Base-by-base conservation (phyloP, 2,329 filamentous ascomycete species). In the Neofusicoccum sp. region DNA sequence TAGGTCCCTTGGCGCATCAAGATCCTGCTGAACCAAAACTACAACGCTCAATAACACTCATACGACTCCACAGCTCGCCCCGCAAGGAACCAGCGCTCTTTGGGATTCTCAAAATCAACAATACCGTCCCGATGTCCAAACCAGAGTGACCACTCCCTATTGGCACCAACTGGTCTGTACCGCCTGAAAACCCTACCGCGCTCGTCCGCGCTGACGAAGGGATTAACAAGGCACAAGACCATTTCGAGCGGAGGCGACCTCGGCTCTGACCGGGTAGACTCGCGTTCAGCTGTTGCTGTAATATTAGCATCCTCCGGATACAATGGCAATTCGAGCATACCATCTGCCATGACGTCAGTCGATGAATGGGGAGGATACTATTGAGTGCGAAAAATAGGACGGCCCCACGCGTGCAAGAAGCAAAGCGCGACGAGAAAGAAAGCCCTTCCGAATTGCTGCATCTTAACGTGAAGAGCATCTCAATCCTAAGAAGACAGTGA, bases 51-150 rank as follows among this genome's bases (percentile, higher is more conserved):
- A 51, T 36, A 36, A n/a, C 75, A 77, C 64, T 75, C 67, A 53
- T 69, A 71, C 40, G 67, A 72, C 61, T 73, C 67, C 16, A 78
- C 69, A 59, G 71, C 68, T 63, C 67, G 67, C 6, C 67, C 72
- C 26, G 63, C 67, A 16, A 76, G 68, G 44, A 70, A 73, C 67
- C 67, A 71, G 24, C 64, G 65, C n/a, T 65, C 69, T 1, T 62
- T 56, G 9, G 63, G 51, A 34, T 66, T 62, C 20, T 70, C 67
- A 49, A 78, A 69, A 3, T 63, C 64, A 14, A 77, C 69, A 31
- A 66, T 45, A 6, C 68, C 71, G 56, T 77, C 74, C 20, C 51
- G 61, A 7, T 66, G 60, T 51, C 66, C 66, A 54, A 77, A 74
- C 62, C 65, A 63, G 12, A 68, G 63, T 24, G 62, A 60, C 65